Conservation (phyloP, 768 basidiomycete species). For the Tulasnella sp. region DNA sequence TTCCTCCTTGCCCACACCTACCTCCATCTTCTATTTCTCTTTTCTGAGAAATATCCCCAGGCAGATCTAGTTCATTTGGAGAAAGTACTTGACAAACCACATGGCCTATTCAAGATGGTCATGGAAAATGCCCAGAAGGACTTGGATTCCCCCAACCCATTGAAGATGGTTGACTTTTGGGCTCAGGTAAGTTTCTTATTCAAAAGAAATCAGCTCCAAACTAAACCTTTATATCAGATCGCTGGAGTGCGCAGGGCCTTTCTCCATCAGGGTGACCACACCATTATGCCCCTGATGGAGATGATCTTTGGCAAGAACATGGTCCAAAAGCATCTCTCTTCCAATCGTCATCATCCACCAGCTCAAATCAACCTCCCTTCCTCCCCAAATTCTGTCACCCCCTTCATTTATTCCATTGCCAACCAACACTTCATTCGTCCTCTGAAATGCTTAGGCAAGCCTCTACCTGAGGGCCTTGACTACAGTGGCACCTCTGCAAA, state of each 20-base stretch:
- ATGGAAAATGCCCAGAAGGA: background rate
- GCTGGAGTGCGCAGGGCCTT: background rate
- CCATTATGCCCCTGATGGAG: too few relatives aligned
- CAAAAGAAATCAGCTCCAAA: background rate
- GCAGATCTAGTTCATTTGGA: background rate
- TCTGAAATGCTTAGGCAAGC: background rate
- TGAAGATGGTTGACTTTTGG: background rate
- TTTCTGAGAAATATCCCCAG: conserved; percentile 10
- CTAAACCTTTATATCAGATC: background rate
- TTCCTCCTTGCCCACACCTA: conserved; percentile 44
- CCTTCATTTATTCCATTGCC: background rate
- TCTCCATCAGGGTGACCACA: background rate
- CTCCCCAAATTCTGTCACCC: background rate
- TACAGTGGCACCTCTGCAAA: background rate
- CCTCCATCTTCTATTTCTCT: conserved; percentile 37
- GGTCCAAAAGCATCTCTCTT: background rate
- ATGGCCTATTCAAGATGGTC: conserved; percentile 24
- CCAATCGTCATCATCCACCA: too few relatives aligned
- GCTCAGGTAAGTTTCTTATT: background rate
- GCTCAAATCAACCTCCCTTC: background rate
- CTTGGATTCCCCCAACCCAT: background rate
- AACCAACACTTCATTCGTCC: background rate
- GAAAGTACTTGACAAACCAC: background rate
- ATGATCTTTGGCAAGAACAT: background rate
- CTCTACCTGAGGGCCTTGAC: background rate